Evolutionary conservation across 2,329 filamentous ascomycete species (phyloP).

Genomic region (Penicillium sp.): DNA sequence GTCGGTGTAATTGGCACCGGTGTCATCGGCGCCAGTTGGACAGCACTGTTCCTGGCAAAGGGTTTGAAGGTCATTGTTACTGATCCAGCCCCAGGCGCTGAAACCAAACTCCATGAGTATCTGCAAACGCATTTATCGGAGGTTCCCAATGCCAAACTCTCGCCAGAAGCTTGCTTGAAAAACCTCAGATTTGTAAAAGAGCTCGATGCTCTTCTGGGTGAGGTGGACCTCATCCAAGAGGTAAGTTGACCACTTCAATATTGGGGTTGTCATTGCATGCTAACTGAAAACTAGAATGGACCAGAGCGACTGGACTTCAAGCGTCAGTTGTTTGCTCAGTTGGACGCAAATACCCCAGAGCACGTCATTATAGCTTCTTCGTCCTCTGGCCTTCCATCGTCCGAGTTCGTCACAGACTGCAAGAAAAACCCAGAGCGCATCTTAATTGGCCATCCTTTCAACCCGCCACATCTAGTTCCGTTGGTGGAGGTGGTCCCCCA

Average conservation of each 20-base stretch:
- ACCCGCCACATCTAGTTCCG: constrained; percentile 52
- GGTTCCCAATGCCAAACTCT: not conserved
- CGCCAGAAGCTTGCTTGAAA: constrained; percentile 1
- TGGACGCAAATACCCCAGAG: constrained; percentile 16
- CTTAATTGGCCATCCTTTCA: constrained; percentile 51
- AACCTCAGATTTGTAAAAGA: constrained; percentile 12
- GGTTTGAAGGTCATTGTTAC: constrained; percentile 44
- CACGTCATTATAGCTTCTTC: constrained; percentile 19
- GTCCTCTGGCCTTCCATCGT: constrained; percentile 13
- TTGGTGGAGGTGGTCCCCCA: constrained; percentile 50
- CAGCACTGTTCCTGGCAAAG: constrained; percentile 41
- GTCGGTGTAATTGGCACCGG: constrained; percentile 39
- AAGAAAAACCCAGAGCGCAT: constrained; percentile 34
- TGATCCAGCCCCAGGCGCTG: constrained; percentile 42
- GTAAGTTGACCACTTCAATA: not conserved
- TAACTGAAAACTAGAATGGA: constrained; percentile 10
- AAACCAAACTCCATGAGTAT: constrained; percentile 29
- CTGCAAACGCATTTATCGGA: constrained; percentile 23
- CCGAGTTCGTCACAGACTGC: constrained; percentile 10
- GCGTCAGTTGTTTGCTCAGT: constrained; percentile 14
- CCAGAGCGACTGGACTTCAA: constrained; percentile 20
- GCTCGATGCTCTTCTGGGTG: constrained; percentile 5
- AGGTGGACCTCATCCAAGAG: constrained; percentile 12
- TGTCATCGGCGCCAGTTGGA: constrained; percentile 46
- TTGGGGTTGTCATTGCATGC: not conserved